Conservation (phyloP, 352 stramenopile genomes). For the Phytophthora tubulina region DNA sequence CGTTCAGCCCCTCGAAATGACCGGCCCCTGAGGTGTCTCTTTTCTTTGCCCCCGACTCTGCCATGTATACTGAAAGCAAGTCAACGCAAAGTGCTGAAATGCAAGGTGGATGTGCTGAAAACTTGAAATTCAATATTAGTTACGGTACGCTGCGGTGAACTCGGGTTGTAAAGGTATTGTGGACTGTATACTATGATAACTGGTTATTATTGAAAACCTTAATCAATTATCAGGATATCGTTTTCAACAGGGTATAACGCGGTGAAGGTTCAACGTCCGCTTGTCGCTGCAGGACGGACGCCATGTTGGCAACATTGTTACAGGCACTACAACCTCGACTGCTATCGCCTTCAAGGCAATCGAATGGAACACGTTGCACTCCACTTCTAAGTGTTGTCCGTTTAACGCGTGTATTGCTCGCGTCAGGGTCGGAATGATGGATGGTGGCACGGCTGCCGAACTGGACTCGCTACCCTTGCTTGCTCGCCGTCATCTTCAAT, state of each 20-base stretch:
- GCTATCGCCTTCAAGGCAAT: no score
- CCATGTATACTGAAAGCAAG: conserved; percentile 25
- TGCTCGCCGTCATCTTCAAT: conserved; percentile 10
- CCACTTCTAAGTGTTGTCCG: conserved; percentile 3
- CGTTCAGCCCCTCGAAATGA: conserved; percentile 19
- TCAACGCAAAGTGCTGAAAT: conserved; percentile 9
- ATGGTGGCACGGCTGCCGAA: conserved; percentile 13
- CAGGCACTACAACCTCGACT: no score
- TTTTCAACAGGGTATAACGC: not conserved
- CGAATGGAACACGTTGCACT: not conserved
- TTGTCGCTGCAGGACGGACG: not conserved
- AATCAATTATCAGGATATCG: not conserved
- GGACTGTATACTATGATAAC: not conserved
- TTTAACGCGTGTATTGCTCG: not conserved
- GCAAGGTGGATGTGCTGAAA: not conserved
- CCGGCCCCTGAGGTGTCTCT: conserved; percentile 2
- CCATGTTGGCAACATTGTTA: no score
- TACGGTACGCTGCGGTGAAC: no score
- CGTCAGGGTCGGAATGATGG: conserved; percentile 10
- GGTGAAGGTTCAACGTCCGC: not conserved
- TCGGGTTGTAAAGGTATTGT: no score
- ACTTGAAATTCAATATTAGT: no score
- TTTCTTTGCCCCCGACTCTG: conserved; percentile 25
- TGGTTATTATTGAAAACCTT: not conserved
- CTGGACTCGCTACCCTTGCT: conserved; percentile 9